Base-by-base conservation (phyloP, 2,329 filamentous ascomycete genomes). In the Fulvia fulva region DNA sequence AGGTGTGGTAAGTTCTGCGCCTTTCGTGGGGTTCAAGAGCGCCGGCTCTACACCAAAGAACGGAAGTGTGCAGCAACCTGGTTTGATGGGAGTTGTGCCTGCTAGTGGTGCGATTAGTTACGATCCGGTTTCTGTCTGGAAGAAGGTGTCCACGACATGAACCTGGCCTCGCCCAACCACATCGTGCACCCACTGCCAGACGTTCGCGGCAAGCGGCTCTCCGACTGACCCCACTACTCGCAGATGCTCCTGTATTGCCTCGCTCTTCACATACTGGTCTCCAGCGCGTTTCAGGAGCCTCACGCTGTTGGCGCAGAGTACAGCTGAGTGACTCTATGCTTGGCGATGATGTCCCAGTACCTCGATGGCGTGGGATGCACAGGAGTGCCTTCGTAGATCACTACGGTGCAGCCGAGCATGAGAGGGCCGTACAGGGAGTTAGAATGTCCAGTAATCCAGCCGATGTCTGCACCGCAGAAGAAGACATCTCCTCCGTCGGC, bases 121-220 rank as follows among this genome's bases (percentile, higher is more conserved):
- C 63, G 90, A 97, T 57, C 94, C 94, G 1, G 94, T 99, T 80
- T 99, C 94, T 54, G 94, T 99, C 84, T 99, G 94, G 94, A 94
- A 99, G 83, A 99, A 99, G 55, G 94, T 99, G 75, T 99, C 94
- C 56, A 97, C 87, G 74, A 99, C 82, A 72, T 99, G 94, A 50
- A 90, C 88, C 75, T 96, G 87, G 76, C 92, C 88, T 81, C 91
- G 95, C 71, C 94, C 94, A 54, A 99, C 91, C 67, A 89, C 83
- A 76, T 97, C 91, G 74, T 91, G 93, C 78, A 97, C 99, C 94
- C 94, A 99, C 79, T 97, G 97, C 94, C 94, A 99, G 59, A 99
- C 89, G 76, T 99, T 94, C 21, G 93, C 90, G 19, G 94, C 93
- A 69, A 99, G 97, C 41, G 94, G 94, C 80, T 99, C 94, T 67